phyloP scores from a whole-genome alignment of 2,329 filamentous ascomycete species.

The Colletotrichum sp. region DNA sequence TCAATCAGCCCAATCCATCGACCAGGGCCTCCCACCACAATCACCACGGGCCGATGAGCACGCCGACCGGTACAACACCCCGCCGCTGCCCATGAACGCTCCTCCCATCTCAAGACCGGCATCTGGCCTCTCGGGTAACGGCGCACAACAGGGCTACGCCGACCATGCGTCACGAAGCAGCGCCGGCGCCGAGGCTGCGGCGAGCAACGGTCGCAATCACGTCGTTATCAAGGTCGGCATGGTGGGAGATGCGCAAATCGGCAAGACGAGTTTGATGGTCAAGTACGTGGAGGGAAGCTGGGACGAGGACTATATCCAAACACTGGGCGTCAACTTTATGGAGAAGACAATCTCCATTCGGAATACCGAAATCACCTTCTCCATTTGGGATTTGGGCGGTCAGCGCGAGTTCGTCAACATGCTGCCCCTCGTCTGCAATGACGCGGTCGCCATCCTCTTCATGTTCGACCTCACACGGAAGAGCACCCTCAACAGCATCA shows the following conservation, averaged over 20 bases:
- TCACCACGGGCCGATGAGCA: constrained; percentile 48
- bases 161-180: constrained; percentile 51
- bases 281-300: constrained; percentile 99
- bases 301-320: constrained; percentile 99
- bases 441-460: constrained; percentile 97
- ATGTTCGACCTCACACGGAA: constrained; percentile 99
- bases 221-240: constrained; percentile 99
- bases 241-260: constrained; percentile 98
- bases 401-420: constrained; percentile 99
- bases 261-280: constrained; percentile 99
- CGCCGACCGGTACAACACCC: constrained; percentile 49
- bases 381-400: constrained; percentile 97
- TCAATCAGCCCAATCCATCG: constrained; percentile 54
- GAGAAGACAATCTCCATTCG: constrained; percentile 99
- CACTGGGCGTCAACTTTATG: constrained; percentile 99
- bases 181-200: constrained; percentile 34
- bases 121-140: constrained; percentile 55
- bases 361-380: constrained; percentile 99
- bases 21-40: constrained; percentile 48
- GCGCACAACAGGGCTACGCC: constrained; percentile 41
- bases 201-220: constrained; percentile 62
- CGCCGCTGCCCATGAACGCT: constrained; percentile 42
- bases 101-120: constrained; percentile 58
- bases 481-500: constrained; percentile 98
- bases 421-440: constrained; percentile 98